phyloP scores from a whole-genome alignment of 345 rosid genomes.

The Brassica cretica region DNA sequence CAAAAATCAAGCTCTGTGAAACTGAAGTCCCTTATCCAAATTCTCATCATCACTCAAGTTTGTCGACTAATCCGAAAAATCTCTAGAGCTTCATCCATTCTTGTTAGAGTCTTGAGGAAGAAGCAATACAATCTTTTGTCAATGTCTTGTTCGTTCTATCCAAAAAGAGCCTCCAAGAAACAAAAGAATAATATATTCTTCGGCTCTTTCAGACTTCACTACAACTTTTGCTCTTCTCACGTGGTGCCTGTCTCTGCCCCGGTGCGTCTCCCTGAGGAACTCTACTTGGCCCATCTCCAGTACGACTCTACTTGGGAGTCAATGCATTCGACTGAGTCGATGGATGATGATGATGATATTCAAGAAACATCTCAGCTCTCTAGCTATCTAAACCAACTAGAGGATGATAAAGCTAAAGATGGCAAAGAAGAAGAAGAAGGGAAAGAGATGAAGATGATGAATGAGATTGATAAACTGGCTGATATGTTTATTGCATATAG shows the following conservation, averaged over 20 bases:
- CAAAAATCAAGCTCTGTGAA: slow-evolving; percentile 50
- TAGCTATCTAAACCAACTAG: slow-evolving; percentile 67
- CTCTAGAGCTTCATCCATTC: slow-evolving; percentile 54
- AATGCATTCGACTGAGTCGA: slow-evolving; percentile 29
- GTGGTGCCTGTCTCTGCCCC: slow-evolving; percentile 62
- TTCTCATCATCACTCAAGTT: slow-evolving; percentile 56
- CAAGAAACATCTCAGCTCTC: slow-evolving; percentile 50
- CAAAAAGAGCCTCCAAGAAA: slow-evolving; percentile 45
- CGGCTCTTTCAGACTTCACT: slow-evolving; percentile 87
- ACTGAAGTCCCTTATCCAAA: slow-evolving; percentile 63
- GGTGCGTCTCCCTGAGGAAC: slow-evolving; percentile 43
- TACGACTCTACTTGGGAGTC: slow-evolving; percentile 61
- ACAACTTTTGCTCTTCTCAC: slow-evolving; percentile 88
- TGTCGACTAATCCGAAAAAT: slow-evolving; percentile 56
- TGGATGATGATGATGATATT: slow-evolving; percentile 5
- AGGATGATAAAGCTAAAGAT: slow-evolving; percentile 49
- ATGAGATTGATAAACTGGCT: slow-evolving; percentile 80
- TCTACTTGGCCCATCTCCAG: slow-evolving; percentile 47
- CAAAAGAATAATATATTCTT: slow-evolving; percentile 54
- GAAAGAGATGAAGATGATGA: slow-evolving; percentile 30
- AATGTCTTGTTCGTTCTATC: slow-evolving; percentile 45
- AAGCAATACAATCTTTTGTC: slow-evolving; percentile 43
- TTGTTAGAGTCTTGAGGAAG: slow-evolving; percentile 50
- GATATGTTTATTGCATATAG: slow-evolving; percentile 79
- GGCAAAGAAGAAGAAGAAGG: slow-evolving; percentile 9